Percentiles rank a stretch among this genome's conserved stretches.
Evolutionary conservation across 2,329 filamentous ascomycete genomes (phyloP).

Genomic region (Talaromyces marneffei): DNA sequence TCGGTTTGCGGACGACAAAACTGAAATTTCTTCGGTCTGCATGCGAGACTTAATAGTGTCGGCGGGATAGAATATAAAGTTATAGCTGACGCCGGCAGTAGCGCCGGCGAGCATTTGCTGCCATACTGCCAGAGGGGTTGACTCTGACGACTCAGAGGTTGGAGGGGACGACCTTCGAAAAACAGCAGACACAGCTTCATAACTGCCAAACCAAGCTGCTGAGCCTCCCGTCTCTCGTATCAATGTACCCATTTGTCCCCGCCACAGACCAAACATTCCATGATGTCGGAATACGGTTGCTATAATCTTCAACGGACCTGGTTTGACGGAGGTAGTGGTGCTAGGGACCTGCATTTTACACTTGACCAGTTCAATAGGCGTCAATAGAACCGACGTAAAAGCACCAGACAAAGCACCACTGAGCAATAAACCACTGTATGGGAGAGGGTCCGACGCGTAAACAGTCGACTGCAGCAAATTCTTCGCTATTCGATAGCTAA

Average conservation of each 20-base stretch:
- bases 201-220: constrained; percentile 90
- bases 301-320: constrained; percentile 66
- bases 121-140: constrained; percentile 63
- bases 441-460: constrained; percentile 56
- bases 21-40: constrained; percentile 70
- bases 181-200: constrained; percentile 69
- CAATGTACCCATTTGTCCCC: constrained; percentile 86
- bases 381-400: constrained; percentile 84
- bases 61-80: constrained; percentile 94
- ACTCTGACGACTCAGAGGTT: constrained; percentile 1
- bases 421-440: constrained; percentile 67
- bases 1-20: constrained; percentile 38
- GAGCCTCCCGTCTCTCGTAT: constrained; percentile 90
- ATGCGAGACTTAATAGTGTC: constrained; percentile 97
- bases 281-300: constrained; percentile 74
- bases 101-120: constrained; percentile 86
- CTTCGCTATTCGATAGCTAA: constrained; percentile 70
- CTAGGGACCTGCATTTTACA: constrained; percentile 89
- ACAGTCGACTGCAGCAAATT: constrained; percentile 60
- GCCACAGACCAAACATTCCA: constrained; percentile 85
- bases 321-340: constrained; percentile 32
- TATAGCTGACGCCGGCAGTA: constrained; percentile 85
- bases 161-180: constrained; percentile 51
- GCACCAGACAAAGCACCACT: constrained; percentile 84
- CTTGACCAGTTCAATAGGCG: constrained; percentile 94